Evolutionary conservation across 202 grass and related monocot species (phyloP).

Genomic region (Eragrostis tef): DNA sequence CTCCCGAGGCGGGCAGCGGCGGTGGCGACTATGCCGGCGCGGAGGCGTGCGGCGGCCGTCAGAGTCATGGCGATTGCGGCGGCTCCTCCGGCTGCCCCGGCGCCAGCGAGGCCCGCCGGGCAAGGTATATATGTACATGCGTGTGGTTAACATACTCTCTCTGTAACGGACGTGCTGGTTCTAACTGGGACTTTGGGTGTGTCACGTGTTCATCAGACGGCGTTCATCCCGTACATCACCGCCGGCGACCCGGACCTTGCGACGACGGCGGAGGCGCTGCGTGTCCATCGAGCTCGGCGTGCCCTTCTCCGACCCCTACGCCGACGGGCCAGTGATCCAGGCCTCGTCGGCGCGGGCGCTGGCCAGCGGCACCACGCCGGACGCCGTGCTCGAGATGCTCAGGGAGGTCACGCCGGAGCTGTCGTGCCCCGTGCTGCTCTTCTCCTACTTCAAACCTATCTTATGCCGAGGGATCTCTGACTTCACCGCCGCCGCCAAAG

Average conservation of each 20-base stretch:
- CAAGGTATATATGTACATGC: conserved; percentile 28
- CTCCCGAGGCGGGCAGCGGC: neutral
- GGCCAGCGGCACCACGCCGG: neutral
- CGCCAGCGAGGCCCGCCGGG: neutral
- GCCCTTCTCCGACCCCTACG: conserved; percentile 53
- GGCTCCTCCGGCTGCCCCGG: neutral
- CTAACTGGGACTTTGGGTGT: neutral
- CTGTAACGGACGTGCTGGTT: no score
- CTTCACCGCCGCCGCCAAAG: conserved; percentile 38
- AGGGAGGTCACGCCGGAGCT: conserved; percentile 59
- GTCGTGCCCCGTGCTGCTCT: conserved; percentile 61
- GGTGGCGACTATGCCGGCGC: neutral
- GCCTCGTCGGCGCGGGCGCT: conserved; percentile 50
- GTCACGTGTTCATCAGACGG: conserved; percentile 30
- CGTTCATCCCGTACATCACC: conserved; percentile 70
- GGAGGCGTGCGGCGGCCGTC: neutral
- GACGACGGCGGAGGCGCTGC: conserved; percentile 56
- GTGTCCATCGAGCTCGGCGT: conserved; percentile 63
- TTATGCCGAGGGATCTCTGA: neutral
- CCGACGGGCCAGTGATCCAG: conserved; percentile 59
- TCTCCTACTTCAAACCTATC: conserved; percentile 52
- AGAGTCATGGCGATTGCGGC: neutral
- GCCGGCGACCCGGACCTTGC: conserved; percentile 68
- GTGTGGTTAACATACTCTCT: no score
- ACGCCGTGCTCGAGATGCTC: conserved; percentile 54